A percentile compares a stretch with the other conserved stretches of the same genome.
phyloP scores from a whole-genome alignment of 805 yeast species.

The Wickerhamomyces rabaulensis region DNA sequence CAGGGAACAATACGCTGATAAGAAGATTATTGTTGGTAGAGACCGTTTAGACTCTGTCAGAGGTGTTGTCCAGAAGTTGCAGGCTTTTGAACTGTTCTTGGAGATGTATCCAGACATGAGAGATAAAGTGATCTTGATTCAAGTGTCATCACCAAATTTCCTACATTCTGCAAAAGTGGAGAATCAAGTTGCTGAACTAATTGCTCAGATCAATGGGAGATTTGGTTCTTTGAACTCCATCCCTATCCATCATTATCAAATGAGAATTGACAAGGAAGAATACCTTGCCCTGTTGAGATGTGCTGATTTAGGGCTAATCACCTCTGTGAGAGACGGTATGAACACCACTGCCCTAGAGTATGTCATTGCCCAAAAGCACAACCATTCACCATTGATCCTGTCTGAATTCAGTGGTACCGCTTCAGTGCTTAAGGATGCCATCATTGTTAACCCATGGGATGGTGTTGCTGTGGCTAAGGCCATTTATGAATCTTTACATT shows the following conservation, averaged over 20 bases:
- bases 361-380: slow-evolving; percentile 77
- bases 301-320: slow-evolving; percentile 86
- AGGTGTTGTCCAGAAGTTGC: slow-evolving; percentile 89
- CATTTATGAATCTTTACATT: slow-evolving; percentile 60
- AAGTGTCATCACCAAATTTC: slow-evolving; percentile 75
- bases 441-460: slow-evolving; percentile 96
- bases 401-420: slow-evolving; percentile 94
- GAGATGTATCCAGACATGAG: slow-evolving; percentile 93
- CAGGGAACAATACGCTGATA: slow-evolving; percentile 53
- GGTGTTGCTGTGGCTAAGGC: slow-evolving; percentile 86
- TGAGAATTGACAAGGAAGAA: slow-evolving; percentile 82
- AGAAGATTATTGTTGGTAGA: slow-evolving; percentile 86
- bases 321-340: slow-evolving; percentile 94
- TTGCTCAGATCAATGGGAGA: slow-evolving; percentile 75
- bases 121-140: slow-evolving; percentile 80
- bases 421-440: slow-evolving; percentile 62
- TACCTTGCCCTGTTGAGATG: slow-evolving; percentile 82
- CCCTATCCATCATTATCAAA: slow-evolving; percentile 91
- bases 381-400: slow-evolving; percentile 71
- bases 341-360: slow-evolving; percentile 92
- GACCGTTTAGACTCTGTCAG: slow-evolving; percentile 89
- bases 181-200: slow-evolving; percentile 76
- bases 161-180: slow-evolving; percentile 56
- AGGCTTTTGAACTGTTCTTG: slow-evolving; percentile 84
- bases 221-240: slow-evolving; percentile 78